Conservation (phyloP, 192 early-diverging fungal genomes). For the Helicostylum pulchrum region DNA sequence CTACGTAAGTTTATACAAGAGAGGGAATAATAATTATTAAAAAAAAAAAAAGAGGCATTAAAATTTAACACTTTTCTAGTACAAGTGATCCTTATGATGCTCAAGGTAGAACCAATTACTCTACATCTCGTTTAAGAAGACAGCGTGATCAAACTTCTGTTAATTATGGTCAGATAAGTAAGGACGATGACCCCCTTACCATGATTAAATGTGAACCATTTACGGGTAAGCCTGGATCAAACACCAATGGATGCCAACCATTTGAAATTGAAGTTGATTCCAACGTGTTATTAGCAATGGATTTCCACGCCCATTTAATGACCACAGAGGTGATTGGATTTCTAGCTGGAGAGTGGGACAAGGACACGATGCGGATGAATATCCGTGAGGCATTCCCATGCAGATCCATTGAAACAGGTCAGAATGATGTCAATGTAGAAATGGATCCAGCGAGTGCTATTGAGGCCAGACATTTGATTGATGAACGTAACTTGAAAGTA, state of each 20-base stretch:
- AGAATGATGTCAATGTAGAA: constrained; percentile 81
- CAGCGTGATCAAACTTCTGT: constrained; percentile 41
- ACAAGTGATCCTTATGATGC: constrained; percentile 33
- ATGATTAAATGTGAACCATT: constrained; percentile 84
- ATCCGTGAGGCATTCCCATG: constrained; percentile 75
- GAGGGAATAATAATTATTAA: too few relatives aligned
- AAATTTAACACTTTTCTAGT: constrained; percentile 13
- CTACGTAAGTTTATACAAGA: not conserved
- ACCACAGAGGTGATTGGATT: constrained; percentile 88
- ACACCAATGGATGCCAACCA: constrained; percentile 69
- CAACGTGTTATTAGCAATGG: constrained; percentile 80
- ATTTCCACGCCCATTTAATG: constrained; percentile 91
- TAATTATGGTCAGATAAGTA: constrained; percentile 38
- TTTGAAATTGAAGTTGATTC: constrained; percentile 73
- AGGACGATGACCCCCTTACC: constrained; percentile 67
- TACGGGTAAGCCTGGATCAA: constrained; percentile 62
- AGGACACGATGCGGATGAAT: constrained; percentile 46
- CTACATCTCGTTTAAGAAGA: constrained; percentile 51
- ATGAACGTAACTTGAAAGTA: constrained; percentile 65
- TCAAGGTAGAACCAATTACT: constrained; percentile 52
- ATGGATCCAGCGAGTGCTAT: constrained; percentile 82
- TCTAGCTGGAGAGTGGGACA: constrained; percentile 76
- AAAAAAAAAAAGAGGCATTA: not conserved
- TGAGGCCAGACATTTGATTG: constrained; percentile 72
- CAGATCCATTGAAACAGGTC: constrained; percentile 65